phyloP scores from a whole-genome alignment of 257 asterid species.

The Coffea canephora region DNA sequence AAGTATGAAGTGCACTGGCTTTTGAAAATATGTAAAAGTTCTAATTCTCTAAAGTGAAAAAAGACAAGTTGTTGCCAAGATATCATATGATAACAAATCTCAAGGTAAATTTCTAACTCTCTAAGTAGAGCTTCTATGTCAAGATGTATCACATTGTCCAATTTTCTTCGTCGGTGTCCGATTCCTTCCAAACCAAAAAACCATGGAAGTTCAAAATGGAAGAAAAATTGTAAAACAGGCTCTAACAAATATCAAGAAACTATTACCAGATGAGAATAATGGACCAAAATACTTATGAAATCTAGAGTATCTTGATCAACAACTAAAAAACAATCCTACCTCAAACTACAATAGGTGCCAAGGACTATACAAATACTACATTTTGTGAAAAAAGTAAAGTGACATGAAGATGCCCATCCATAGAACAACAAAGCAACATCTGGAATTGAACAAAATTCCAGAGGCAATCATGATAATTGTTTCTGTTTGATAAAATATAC shows the following conservation, averaged over 20 bases:
- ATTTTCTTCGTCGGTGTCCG: neutral
- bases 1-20: neutral
- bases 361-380: conserved; percentile 1
- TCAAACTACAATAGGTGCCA: neutral
- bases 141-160: neutral
- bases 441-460: neutral
- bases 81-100: neutral
- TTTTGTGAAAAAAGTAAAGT: neutral
- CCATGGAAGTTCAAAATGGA: neutral
- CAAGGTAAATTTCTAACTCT: neutral
- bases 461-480: neutral
- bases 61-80: neutral
- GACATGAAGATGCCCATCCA: neutral
- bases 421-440: too few relatives aligned
- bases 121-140: neutral
- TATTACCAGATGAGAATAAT: neutral
- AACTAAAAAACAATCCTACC: neutral
- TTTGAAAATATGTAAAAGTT: neutral
- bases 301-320: neutral
- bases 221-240: neutral
- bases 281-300: neutral
- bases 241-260: neutral
- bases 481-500: conserved; percentile 28
- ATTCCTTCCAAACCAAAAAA: neutral
- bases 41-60: too few relatives aligned